Conservation (phyloP, 2,329 filamentous ascomycete genomes). For the Cercospora citrullina region DNA sequence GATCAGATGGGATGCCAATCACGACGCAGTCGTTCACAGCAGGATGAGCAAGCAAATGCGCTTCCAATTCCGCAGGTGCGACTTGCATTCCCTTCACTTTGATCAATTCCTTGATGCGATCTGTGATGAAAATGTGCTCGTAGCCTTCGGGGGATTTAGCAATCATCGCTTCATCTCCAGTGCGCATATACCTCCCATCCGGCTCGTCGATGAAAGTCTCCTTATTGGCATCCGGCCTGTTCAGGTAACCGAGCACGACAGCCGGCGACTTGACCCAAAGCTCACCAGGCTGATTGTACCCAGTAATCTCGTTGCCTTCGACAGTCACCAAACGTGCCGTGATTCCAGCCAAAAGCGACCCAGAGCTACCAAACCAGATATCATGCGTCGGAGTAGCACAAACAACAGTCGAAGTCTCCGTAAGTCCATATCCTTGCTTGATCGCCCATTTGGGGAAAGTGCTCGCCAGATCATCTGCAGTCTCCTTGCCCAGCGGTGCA, state of each 20-base stretch:
- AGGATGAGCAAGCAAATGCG: constrained; percentile 72
- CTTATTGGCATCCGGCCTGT: constrained; percentile 78
- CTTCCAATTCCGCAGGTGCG: constrained; percentile 79
- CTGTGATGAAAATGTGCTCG: constrained; percentile 83
- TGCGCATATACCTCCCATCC: constrained; percentile 67
- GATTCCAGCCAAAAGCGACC: constrained; percentile 65
- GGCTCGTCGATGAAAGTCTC: constrained; percentile 65
- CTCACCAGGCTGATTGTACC: constrained; percentile 74
- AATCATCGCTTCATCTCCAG: constrained; percentile 80
- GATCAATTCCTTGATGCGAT: constrained; percentile 68
- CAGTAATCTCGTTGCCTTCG: constrained; percentile 70
- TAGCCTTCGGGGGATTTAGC: constrained; percentile 62
- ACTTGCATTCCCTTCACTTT: constrained; percentile 71
- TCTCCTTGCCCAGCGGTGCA: constrained; percentile 74
- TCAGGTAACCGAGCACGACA: constrained; percentile 78
- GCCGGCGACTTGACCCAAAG: constrained; percentile 75
- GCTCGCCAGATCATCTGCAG: constrained; percentile 61
- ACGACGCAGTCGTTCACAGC: constrained; percentile 77
- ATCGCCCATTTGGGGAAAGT: constrained; percentile 65
- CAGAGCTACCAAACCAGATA: constrained; percentile 69
- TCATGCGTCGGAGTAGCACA: constrained; percentile 62
- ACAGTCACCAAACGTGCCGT: constrained; percentile 66
- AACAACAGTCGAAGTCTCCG: constrained; percentile 73
- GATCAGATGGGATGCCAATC: constrained; percentile 68
- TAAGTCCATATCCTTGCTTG: constrained; percentile 67